phyloP scores from a whole-genome alignment of 2,329 filamentous ascomycete genomes.

The Aureobasidium sp. region DNA sequence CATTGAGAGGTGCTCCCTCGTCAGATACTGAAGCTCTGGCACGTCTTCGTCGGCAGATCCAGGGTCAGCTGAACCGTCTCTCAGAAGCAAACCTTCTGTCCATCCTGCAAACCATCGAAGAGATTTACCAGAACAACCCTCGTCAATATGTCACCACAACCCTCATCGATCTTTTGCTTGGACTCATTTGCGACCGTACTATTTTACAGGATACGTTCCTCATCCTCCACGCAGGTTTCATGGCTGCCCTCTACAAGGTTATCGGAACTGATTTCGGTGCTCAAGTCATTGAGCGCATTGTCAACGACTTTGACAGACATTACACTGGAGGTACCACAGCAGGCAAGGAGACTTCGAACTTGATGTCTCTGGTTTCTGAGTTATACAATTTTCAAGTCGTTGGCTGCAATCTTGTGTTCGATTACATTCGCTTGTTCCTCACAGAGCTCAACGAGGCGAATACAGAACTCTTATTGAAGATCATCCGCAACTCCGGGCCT shows the following conservation, averaged over 20 bases:
- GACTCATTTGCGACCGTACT: conserved; percentile 82
- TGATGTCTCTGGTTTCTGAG: conserved; percentile 85
- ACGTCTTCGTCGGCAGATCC: conserved; percentile 80
- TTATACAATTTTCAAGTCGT: conserved; percentile 95
- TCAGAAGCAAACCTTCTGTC: conserved; percentile 91
- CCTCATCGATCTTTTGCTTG: conserved; percentile 79
- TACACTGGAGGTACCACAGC: conserved; percentile 63
- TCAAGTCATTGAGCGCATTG: conserved; percentile 81
- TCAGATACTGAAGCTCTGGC: conserved; percentile 73
- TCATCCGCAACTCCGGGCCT: conserved; percentile 83
- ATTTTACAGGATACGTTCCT: conserved; percentile 88
- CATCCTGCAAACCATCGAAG: conserved; percentile 84
- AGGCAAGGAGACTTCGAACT: conserved; percentile 74
- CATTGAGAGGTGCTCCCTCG: conserved; percentile 70
- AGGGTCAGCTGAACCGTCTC: conserved; percentile 92
- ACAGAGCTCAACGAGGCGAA: conserved; percentile 82
- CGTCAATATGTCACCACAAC: conserved; percentile 90
- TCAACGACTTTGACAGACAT: conserved; percentile 74
- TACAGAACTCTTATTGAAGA: conserved; percentile 86
- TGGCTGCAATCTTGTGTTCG: conserved; percentile 85
- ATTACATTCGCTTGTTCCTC: conserved; percentile 86
- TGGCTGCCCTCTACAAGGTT: conserved; percentile 87
- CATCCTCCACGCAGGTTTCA: conserved; percentile 90
- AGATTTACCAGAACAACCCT: conserved; percentile 84
- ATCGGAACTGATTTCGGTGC: conserved; percentile 92